Evolutionary conservation across 2,329 filamentous ascomycete genomes (phyloP).

Genomic region (Colletotrichum graminicola): DNA sequence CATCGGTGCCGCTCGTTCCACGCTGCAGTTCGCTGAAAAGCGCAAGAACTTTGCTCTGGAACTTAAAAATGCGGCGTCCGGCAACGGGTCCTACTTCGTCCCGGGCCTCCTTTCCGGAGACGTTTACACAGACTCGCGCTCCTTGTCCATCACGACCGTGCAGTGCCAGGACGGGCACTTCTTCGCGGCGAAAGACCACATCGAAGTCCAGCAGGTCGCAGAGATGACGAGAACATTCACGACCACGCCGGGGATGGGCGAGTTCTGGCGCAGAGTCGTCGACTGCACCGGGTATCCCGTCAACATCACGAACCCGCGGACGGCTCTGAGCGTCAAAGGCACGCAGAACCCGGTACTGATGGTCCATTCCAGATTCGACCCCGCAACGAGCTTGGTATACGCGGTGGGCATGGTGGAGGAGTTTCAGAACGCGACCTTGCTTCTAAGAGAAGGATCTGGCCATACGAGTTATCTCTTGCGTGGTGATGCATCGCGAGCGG

Average conservation of each 20-base stretch:
- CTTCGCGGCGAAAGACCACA: constrained; percentile 27
- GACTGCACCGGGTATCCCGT: constrained; percentile 38
- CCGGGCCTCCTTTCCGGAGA: constrained; percentile 12
- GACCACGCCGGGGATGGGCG: constrained; percentile 25
- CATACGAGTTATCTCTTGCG: constrained; percentile 30
- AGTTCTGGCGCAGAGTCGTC: constrained; percentile 34
- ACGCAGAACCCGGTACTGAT: constrained; percentile 28
- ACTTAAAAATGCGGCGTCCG: constrained; percentile 1
- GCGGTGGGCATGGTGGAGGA: constrained; percentile 31
- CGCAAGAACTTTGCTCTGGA: not conserved
- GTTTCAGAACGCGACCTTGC: constrained; percentile 21
- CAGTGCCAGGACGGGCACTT: constrained; percentile 37
- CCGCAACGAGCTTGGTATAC: constrained; percentile 31
- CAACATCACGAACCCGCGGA: constrained; percentile 30
- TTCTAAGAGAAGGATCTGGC: constrained; percentile 32
- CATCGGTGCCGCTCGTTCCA: constrained; percentile 25
- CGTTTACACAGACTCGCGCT: constrained; percentile 2
- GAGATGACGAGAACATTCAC: constrained; percentile 32
- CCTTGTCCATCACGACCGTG: constrained; percentile 23
- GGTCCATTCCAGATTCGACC: constrained; percentile 33
- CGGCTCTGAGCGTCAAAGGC: constrained; percentile 20
- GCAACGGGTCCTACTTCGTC: constrained; percentile 25
- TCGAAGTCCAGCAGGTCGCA: constrained; percentile 26
- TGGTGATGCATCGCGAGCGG: constrained; percentile 25
- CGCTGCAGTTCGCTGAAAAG: not conserved